These are phyloP conservation scores for Polytolypa hystricis DNA, from an alignment of 2,329 filamentous ascomycete species.

Conservation along the genomic window DNA sequence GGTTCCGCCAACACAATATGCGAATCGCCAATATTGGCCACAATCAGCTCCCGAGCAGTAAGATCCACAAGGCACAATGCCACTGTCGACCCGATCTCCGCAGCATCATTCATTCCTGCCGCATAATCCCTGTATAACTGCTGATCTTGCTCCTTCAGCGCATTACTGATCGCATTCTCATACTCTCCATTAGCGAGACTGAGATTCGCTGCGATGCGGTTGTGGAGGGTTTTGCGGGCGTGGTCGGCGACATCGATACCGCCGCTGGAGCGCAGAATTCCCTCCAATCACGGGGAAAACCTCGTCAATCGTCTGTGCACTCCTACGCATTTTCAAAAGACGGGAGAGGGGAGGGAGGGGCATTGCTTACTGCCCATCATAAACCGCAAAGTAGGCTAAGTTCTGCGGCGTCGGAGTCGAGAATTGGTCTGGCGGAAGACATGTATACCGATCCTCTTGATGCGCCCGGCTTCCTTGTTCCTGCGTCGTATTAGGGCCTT, in stretches of 20 bases:
- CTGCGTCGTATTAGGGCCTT: slow-evolving; percentile 12
- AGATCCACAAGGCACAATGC: slow-evolving; percentile 25
- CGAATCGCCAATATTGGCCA: slow-evolving; percentile 26
- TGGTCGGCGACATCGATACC: slow-evolving; percentile 23
- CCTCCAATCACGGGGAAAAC: neutral
- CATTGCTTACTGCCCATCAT: slow-evolving; percentile 25
- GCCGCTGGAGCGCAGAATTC: slow-evolving; percentile 15
- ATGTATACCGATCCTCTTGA: slow-evolving; percentile 23
- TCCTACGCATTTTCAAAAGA: neutral
- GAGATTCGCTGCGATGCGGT: slow-evolving; percentile 18
- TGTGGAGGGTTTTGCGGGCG: slow-evolving; percentile 19
- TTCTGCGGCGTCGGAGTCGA: slow-evolving; percentile 18
- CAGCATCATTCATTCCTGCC: slow-evolving; percentile 17
- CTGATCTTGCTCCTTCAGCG: slow-evolving; percentile 21
- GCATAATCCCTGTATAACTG: slow-evolving; percentile 19
- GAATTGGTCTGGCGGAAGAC: slow-evolving; percentile 22
- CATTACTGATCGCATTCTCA: slow-evolving; percentile 20
- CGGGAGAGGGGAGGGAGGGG: neutral
- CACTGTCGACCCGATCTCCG: slow-evolving; percentile 23
- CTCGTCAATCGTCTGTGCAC: neutral
- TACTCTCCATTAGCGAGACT: slow-evolving; percentile 22
- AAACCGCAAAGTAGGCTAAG: slow-evolving; percentile 23
- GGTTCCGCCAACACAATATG: slow-evolving; percentile 24
- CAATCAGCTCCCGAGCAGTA: slow-evolving; percentile 20
- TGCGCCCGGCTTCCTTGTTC: slow-evolving; percentile 20